These are phyloP conservation scores for Amoebophrya sp. DNA, from an alignment of 169 alveolate genomes.

Conservation along the genomic window DNA sequence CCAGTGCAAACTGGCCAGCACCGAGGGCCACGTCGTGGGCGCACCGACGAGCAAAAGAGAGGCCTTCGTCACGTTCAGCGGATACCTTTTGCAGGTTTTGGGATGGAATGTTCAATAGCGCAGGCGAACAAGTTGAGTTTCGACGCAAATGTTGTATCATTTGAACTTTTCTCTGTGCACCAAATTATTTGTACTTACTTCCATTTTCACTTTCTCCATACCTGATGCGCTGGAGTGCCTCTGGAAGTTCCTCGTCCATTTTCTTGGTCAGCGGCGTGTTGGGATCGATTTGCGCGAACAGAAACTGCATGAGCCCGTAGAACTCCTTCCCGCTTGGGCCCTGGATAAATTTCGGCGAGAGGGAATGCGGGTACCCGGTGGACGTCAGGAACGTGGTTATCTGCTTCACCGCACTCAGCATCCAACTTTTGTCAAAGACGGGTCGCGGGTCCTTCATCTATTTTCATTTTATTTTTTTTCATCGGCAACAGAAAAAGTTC, in stretches of 20 bases:
- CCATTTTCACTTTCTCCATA: neutral
- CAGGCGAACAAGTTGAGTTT: too few relatives aligned
- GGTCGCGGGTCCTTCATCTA: neutral
- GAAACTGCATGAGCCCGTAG: slow-evolving; percentile 4
- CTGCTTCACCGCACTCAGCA: slow-evolving; percentile 15
- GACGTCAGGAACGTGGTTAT: neutral
- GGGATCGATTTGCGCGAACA: neutral
- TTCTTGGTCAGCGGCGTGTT: neutral
- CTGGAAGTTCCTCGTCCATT: slow-evolving; percentile 18
- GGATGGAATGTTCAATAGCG: too few relatives aligned
- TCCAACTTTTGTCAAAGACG: neutral
- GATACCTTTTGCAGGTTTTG: neutral
- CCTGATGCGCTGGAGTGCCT: neutral
- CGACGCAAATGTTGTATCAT: too few relatives aligned
- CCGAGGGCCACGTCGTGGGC: neutral
- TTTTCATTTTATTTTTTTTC: neutral
- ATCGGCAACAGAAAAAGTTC: too few relatives aligned
- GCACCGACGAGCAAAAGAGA: neutral
- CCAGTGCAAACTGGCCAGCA: neutral
- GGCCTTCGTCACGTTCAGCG: slow-evolving; percentile 10
- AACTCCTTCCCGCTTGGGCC: neutral
- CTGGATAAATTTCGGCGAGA: neutral
- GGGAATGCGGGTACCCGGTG: neutral
- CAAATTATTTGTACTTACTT: too few relatives aligned
- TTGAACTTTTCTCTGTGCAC: too few relatives aligned